Evolutionary conservation across 2,329 filamentous ascomycete species (phyloP), one percentile per base, ranked within the genome.

Genomic region (Ophiostoma australiae): DNA sequence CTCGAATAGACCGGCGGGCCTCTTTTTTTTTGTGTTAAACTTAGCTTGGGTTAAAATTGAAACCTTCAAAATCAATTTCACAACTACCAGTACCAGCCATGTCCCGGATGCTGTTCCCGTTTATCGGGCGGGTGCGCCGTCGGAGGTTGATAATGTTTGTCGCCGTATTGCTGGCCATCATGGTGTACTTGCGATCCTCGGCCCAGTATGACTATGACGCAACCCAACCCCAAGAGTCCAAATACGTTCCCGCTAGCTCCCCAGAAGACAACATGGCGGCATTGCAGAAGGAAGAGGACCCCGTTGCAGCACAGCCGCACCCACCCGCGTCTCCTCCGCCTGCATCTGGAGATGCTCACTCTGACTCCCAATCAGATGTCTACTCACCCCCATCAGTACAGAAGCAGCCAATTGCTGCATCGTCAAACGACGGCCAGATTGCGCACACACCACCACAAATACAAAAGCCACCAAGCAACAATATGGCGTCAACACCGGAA

Each of bases 111-210:
- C 44, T 71, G 58, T 27, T 70, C 10, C 72, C 67, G 10, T 55
- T 71, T 44, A 10, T 71, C n/a, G 55, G 67, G 39, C 73, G 73
- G 27, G 61, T 69, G 35, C 73, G 72, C 44, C 72, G 73, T 27
- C 73, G 72, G 13, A 73, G 73, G 23, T 17, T 73, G 27, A 4
- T 73, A 0, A 1, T 73, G 15, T 1, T 71, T 17, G 39, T 73
- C 1, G 61, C 41, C 4, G 33, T 71, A 2, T 4, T 71, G 13
- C 39, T 58, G 23, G n/a, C 72, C 4, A 71, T 71, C 69, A 37
- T 74, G 69, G 63, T 66, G 48, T 65, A 61, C 44, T 23, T 31
- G 7, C 52, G 71, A 33, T 63, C 58, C 23, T 63, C 58, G 1
- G 23, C 58, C 5, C 58, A 63, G 27, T 63, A 63, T 63, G 27